Evolutionary conservation across 768 basidiomycete species (phyloP), one percentile per base, ranked within the genome.

Genomic region (Nidularia pulvinata): DNA sequence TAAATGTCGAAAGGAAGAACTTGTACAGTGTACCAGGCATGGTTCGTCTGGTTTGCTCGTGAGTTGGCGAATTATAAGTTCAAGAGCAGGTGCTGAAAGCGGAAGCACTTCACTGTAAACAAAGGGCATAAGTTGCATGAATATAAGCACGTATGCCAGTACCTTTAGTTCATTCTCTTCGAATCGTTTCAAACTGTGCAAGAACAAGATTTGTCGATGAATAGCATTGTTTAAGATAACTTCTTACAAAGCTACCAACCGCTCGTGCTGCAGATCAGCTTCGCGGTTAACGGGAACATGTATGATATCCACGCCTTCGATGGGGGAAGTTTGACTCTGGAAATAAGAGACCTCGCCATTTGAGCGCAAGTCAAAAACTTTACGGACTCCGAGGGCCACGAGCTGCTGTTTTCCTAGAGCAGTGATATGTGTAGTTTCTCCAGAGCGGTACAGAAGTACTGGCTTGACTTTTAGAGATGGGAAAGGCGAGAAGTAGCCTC

Each of bases 21-120:
- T 73, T 34, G 76, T 78, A 59, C 77, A 79, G 55, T 77, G 75
- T 13, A 78, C 60, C 22, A 79, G 57, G 56, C 69, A 73, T 7
- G 72, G 70, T 34, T 73, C 64, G 36, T 72, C 65, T 9, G 74
- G 72, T 30, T 68, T 51, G 46, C 78, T 71, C 7, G 68, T 58
- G 10, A 80, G 55, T 51, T 76, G 72, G 11, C 65, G 48, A 25
- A 79, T 65, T 35, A 78, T 66, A 7, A 57, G 55, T 25, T 66
- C 65, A 35, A 69, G 69, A 2, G 74, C 66, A 14, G 65, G 49
- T 6, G 63, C 66, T 9, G 68, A 72, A 22, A 55, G 57, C 25
- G 65, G 59, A n/a, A 79, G 56, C 11, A 71, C 63, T 33, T 67
- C 60, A 1, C 53, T 48, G 55, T 19, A 19, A 19, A 19, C 19